These are phyloP conservation scores for Botryotinia globosa DNA, from an alignment of 2,329 filamentous ascomycete genomes.

Conservation along the genomic window DNA sequence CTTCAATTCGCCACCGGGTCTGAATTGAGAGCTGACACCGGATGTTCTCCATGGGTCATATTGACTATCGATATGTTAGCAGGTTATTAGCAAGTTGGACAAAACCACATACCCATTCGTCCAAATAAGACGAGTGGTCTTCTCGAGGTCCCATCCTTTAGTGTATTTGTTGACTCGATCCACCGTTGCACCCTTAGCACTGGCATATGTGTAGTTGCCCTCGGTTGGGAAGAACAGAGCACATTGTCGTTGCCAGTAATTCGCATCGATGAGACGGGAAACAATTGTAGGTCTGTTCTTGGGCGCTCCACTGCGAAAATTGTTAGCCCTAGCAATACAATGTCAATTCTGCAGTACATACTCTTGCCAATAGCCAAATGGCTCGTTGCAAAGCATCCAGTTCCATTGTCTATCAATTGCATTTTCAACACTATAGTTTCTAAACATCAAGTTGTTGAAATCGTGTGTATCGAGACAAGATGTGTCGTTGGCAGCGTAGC, in stretches of 20 bases:
- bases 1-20: constrained; percentile 53
- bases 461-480: constrained; percentile 56
- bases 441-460: constrained; percentile 47
- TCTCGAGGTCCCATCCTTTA: constrained; percentile 52
- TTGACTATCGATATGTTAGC: constrained; percentile 39
- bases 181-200: constrained; percentile 47
- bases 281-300: constrained; percentile 46
- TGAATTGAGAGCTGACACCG: constrained; percentile 50
- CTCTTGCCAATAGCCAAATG: constrained; percentile 57
- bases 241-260: constrained; percentile 57
- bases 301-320: constrained; percentile 44
- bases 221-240: constrained; percentile 52
- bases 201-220: constrained; percentile 49
- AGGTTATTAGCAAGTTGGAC: background rate
- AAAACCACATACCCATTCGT: constrained; percentile 47
- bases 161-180: constrained; percentile 52
- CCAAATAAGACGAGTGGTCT: constrained; percentile 55
- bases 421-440: constrained; percentile 49
- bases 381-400: constrained; percentile 63
- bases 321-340: constrained; percentile 13
- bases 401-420: constrained; percentile 49
- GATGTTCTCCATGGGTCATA: constrained; percentile 59
- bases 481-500: constrained; percentile 46
- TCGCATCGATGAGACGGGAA: constrained; percentile 48
- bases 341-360: constrained; percentile 33